These are phyloP conservation scores for Plasmopara halstedii DNA, from an alignment of 352 stramenopile genomes.

Conservation along the genomic window DNA sequence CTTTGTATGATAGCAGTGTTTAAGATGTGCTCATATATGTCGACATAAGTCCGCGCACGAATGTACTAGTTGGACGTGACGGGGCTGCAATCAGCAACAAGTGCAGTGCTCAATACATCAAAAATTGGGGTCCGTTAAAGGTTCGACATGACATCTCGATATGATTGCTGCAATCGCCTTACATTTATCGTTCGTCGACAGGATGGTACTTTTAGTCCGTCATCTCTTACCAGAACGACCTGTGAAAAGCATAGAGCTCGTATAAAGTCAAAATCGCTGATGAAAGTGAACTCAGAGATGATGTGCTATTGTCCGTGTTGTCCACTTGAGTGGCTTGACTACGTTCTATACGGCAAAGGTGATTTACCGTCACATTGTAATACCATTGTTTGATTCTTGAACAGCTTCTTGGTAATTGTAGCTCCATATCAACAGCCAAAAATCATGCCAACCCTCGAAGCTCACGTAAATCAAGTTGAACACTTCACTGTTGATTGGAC, in stretches of 20 bases:
- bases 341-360: slow-evolving; percentile 71
- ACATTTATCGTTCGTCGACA: slow-evolving; percentile 5
- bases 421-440: slow-evolving; percentile 68
- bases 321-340: slow-evolving; percentile 77
- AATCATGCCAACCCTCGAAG: slow-evolving; percentile 41
- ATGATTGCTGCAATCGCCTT: not conserved
- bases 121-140: slow-evolving; percentile 58
- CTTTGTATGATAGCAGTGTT: not conserved
- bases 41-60: slow-evolving; percentile 54
- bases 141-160: slow-evolving; percentile 10
- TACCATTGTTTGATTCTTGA: no score
- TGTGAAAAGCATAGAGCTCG: slow-evolving; percentile 24
- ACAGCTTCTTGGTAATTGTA: slow-evolving; percentile 1
- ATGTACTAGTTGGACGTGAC: slow-evolving; percentile 73
- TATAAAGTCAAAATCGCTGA: slow-evolving; percentile 13
- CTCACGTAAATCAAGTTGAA: slow-evolving; percentile 40
- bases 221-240: slow-evolving; percentile 39
- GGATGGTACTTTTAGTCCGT: slow-evolving; percentile 50
- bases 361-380: no score
- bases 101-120: slow-evolving; percentile 53
- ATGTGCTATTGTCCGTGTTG: slow-evolving; percentile 80
- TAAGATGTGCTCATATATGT: not conserved
- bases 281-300: slow-evolving; percentile 32
- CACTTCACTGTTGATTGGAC: slow-evolving; percentile 65
- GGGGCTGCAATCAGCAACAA: slow-evolving; percentile 69